Base-by-base conservation (phyloP, 2,329 filamentous ascomycete genomes). In the Colletotrichum noveboracense region DNA sequence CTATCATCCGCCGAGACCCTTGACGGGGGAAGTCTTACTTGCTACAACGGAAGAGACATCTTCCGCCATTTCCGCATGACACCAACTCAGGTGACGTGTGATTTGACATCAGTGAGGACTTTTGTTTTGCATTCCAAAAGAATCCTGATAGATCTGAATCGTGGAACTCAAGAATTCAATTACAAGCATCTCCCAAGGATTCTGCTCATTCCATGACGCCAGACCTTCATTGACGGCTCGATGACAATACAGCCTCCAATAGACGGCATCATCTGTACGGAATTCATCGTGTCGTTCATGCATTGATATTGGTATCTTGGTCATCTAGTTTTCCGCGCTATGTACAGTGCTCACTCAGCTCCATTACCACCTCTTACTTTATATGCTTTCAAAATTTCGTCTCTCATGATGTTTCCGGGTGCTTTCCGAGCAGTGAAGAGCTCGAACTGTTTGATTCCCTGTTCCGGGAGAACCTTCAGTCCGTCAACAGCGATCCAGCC, bases 401-500 rank as follows among this genome's bases (percentile, higher is more conserved):
- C 87, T 77, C 52, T 89, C 94, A 96, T 96, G 55, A 94, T 83
- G 61, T 91, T 86, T 21, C 94, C 89, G 7, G 93, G 93, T 13
- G 93, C 93, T 78, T 92, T 89, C 60, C 93, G 88, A 1, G 94
- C 94, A 0, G 94, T 96, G 82, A 96, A 95, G 4, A 96, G 84
- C 83, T 96, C 94, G 80, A 96, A 96, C 79, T 96, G 94, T 2
- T 94, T 94, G 83, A 94, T 94, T 0, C 93, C 94, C 81, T 96
- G 94, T 81, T 96, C 94, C 1, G 93, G 93, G 14, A 96, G 84
- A 64, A 95, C 88, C 79, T 96, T 94, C 12, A 96, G 85, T 0
- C 94, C 94, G 79, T 96, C 93, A 82, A 96, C 91, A 21, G 94
- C 88, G 0, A 95, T 92, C 94, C 94, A 96, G 48, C 94, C 89